Evolutionary conservation across 1,284 basidiomycete species (phyloP).

Genomic region (Trichosporon coremiiforme): DNA sequence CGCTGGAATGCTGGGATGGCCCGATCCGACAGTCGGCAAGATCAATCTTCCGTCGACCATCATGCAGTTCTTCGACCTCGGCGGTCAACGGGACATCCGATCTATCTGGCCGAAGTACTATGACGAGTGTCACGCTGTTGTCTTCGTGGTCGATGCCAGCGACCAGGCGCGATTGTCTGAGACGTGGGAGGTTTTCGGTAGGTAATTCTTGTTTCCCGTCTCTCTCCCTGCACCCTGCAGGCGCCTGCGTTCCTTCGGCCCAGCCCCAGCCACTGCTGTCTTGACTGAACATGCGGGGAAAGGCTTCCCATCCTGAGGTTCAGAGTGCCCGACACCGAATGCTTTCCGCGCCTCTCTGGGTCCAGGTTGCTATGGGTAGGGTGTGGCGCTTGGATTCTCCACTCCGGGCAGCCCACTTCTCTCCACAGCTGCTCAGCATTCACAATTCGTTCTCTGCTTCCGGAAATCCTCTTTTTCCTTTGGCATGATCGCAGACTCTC

Average conservation of each 20-base stretch:
- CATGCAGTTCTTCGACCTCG: conserved; percentile 91
- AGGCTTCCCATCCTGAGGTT: too few relatives aligned
- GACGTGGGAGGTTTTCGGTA: conserved; percentile 93
- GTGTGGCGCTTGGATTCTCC: neutral
- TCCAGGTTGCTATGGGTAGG: neutral
- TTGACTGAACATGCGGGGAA: too few relatives aligned
- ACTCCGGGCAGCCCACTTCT: too few relatives aligned
- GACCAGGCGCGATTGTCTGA: conserved; percentile 82
- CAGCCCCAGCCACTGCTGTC: too few relatives aligned
- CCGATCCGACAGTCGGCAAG: conserved; percentile 70
- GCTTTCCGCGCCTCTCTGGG: neutral
- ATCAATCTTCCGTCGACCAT: conserved; percentile 87
- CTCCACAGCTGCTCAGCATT: too few relatives aligned
- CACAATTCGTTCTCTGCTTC: too few relatives aligned
- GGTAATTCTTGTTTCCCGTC: conserved; percentile 41
- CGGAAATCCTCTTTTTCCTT: too few relatives aligned
- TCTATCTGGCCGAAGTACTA: conserved; percentile 92
- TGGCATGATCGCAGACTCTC: neutral
- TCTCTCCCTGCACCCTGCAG: neutral
- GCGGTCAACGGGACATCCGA: conserved; percentile 85
- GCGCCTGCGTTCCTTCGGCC: neutral
- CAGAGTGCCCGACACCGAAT: neutral
- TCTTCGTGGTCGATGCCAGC: conserved; percentile 85
- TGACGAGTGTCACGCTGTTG: conserved; percentile 90
- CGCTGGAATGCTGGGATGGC: neutral